Evolutionary conservation across 768 basidiomycete species (phyloP).

Genomic region (Tulasnella sp.): DNA sequence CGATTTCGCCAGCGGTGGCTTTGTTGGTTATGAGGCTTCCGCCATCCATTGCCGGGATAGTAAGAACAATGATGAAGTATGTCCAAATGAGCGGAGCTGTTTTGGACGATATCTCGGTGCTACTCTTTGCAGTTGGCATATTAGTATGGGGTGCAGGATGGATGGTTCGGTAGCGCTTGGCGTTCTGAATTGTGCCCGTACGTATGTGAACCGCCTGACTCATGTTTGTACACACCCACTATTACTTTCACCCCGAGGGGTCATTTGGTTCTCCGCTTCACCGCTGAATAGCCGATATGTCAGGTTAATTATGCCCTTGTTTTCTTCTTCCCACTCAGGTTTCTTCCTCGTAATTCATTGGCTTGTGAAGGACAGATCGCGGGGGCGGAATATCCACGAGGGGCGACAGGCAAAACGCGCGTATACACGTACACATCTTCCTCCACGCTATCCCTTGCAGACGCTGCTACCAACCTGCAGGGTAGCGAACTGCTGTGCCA

Average conservation of each 20-base stretch:
- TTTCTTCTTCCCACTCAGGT: no score
- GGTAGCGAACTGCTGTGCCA: not conserved
- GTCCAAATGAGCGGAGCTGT: constrained; percentile 52
- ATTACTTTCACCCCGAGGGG: no score
- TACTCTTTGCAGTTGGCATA: constrained; percentile 62
- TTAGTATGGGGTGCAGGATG: constrained; percentile 44
- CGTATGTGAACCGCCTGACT: not conserved
- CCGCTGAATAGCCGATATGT: no score
- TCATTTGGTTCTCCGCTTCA: no score
- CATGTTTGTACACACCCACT: not conserved
- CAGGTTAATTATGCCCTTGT: no score
- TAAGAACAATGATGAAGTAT: constrained; percentile 54
- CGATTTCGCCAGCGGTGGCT: constrained; percentile 46
- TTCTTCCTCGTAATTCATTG: no score
- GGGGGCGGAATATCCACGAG: no score
- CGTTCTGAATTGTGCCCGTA: not conserved
- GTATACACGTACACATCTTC: not conserved
- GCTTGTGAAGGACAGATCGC: no score
- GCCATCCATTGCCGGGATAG: constrained; percentile 46
- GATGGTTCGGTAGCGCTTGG: constrained; percentile 19
- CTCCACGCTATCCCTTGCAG: not conserved
- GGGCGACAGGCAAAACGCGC: no score
- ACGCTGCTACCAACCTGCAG: not conserved
- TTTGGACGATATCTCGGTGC: constrained; percentile 56
- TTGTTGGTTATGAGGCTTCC: constrained; percentile 55